phyloP scores from a whole-genome alignment of 495 filamentous ascomycete species.

The Aspergillus nanangensis region DNA sequence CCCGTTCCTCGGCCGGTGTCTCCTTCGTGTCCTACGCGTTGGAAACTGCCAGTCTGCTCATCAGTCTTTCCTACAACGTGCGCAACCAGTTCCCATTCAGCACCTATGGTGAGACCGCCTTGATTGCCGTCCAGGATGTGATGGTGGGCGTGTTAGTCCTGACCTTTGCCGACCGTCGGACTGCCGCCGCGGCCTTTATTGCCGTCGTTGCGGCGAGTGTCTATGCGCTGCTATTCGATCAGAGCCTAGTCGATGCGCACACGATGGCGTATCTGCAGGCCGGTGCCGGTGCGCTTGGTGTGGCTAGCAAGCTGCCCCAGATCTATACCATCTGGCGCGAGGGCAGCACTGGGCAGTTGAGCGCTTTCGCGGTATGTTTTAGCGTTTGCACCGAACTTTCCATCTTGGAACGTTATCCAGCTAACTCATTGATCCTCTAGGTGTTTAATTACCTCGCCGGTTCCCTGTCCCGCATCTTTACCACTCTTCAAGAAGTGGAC shows the following conservation, averaged over 20 bases:
- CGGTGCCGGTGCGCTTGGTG: constrained; percentile 73
- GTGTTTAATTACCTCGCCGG: constrained; percentile 97
- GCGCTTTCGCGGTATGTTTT: constrained; percentile 82
- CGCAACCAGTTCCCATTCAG: constrained; percentile 90
- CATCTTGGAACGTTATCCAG: too few relatives aligned
- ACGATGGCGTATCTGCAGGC: constrained; percentile 75
- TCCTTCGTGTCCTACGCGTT: constrained; percentile 87
- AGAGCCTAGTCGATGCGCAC: constrained; percentile 60
- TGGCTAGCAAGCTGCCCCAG: constrained; percentile 90
- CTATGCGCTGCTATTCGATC: constrained; percentile 63
- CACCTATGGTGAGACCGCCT: constrained; percentile 89
- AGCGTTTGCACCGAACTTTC: not conserved
- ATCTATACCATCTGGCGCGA: constrained; percentile 77
- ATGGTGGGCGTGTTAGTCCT: constrained; percentile 81
- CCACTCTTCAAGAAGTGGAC: constrained; percentile 91
- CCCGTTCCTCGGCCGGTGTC: constrained; percentile 74
- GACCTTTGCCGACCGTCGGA: constrained; percentile 62
- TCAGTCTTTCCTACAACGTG: constrained; percentile 83
- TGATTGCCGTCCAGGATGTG: constrained; percentile 89
- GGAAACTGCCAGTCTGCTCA: constrained; percentile 80
- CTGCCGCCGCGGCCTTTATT: constrained; percentile 67
- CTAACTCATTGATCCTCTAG: too few relatives aligned
- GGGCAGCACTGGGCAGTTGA: constrained; percentile 90
- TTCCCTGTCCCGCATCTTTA: constrained; percentile 90
- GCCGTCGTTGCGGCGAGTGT: constrained; percentile 63